Evolutionary conservation across 768 basidiomycete species (phyloP).

Genomic region (Phylloporus sp.): DNA sequence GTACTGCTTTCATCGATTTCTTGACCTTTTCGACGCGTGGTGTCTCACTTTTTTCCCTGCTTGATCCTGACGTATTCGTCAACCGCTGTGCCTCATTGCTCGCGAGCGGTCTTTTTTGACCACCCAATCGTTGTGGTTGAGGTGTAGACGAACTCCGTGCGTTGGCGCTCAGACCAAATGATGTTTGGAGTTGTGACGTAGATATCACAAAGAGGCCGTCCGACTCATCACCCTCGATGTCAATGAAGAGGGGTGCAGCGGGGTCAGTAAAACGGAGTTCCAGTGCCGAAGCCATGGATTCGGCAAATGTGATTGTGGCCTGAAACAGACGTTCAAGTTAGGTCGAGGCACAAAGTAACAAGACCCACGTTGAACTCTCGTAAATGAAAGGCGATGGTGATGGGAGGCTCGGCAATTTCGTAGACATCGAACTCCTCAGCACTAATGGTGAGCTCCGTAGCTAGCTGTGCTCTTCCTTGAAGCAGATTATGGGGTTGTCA

Average conservation of each 20-base stretch:
- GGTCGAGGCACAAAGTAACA: background rate
- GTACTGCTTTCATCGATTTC: constrained; percentile 37
- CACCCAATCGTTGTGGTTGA: constrained; percentile 4
- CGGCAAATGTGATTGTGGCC: constrained; percentile 80
- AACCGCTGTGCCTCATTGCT: constrained; percentile 27
- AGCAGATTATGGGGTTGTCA: background rate
- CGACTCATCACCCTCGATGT: constrained; percentile 63
- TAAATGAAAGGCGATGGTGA: constrained; percentile 73
- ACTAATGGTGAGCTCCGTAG: constrained; percentile 74
- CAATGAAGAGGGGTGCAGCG: constrained; percentile 70
- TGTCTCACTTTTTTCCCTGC: constrained; percentile 29
- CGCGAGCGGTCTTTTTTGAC: constrained; percentile 20
- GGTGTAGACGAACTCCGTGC: constrained; percentile 18
- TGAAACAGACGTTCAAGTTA: constrained; percentile 26
- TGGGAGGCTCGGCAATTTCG: constrained; percentile 58
- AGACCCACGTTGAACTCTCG: constrained; percentile 73
- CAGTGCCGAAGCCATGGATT: constrained; percentile 59
- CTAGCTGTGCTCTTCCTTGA: constrained; percentile 57
- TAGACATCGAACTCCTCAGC: constrained; percentile 81
- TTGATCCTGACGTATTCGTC: constrained; percentile 22
- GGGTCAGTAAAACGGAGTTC: constrained; percentile 77
- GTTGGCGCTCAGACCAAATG: constrained; percentile 15
- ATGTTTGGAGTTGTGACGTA: constrained; percentile 54
- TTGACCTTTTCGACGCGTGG: constrained; percentile 45
- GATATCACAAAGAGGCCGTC: constrained; percentile 76